Conservation (phyloP, 768 basidiomycete genomes). For the Amanita phalloides region DNA sequence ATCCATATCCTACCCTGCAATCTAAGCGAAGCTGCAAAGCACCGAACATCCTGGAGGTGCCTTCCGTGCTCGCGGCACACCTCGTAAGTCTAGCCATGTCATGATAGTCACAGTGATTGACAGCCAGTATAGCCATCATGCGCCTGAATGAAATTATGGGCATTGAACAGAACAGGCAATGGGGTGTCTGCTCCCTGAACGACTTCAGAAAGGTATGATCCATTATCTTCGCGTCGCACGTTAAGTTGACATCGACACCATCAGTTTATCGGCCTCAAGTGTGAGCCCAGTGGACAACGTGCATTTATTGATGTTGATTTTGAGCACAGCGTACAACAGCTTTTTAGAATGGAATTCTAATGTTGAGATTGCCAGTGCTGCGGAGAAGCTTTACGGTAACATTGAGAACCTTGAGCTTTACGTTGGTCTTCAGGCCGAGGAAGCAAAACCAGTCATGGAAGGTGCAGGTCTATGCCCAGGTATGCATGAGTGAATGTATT, state of each 20-base stretch:
- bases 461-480: constrained; percentile 84
- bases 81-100: constrained; percentile 21
- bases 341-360: constrained; percentile 82
- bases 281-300: constrained; percentile 24
- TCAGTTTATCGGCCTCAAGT: constrained; percentile 67
- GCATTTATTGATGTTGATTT: constrained; percentile 1
- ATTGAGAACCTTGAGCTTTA: constrained; percentile 76
- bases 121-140: constrained; percentile 37
- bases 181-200: constrained; percentile 79
- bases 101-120: not conserved
- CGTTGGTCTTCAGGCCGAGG: constrained; percentile 71
- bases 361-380: constrained; percentile 54
- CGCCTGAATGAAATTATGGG: constrained; percentile 77
- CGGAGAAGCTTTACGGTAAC: constrained; percentile 68
- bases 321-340: constrained; percentile 40
- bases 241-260: not conserved
- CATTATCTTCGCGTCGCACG: not conserved
- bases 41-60: constrained; percentile 63
- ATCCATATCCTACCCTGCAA: not conserved
- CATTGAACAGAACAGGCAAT: constrained; percentile 62
- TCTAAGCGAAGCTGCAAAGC: constrained; percentile 20
- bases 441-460: constrained; percentile 60
- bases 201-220: constrained; percentile 58
- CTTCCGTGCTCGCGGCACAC: constrained; percentile 72
- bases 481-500: constrained; percentile 13